Base-by-base conservation (phyloP, 2,329 filamentous ascomycete species). In the Pseudodiploospora longispora region DNA sequence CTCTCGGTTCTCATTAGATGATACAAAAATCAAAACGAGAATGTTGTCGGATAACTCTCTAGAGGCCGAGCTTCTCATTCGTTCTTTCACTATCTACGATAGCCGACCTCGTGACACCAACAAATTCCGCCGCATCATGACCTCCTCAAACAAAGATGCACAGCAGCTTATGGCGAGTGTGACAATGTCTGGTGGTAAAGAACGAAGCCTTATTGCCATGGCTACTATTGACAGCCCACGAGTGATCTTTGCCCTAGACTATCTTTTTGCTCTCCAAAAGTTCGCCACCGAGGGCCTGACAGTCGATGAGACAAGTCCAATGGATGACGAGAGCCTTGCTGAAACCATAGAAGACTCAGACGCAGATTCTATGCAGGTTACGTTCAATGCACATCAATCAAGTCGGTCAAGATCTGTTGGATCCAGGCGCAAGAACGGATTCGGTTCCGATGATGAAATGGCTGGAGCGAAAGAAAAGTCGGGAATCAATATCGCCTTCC, bases 101-200 rank as follows among this genome's bases (percentile, higher is more conserved):
- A 96, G 85, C 50, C 83, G 94, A n/a, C 82, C 81, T 4, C 78
- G 80, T 43, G 90, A 95, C 55, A 86, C 84, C 5, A 98, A 96
- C 70, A 96, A 95, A 60, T 99, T 94, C 74, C 82, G 89, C 41
- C 94, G 91, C 62, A 96, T 98, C 67, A 97, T 98, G 93, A 90
- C 90, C 2, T 83, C 95, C 44, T 89, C 90, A 58, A 97, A 96
- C 64, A 91, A 89, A 54, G 85, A 90, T 44, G 89, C 93, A 38
- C 90, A 97, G 62, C 94, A 99, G 56, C 90, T 98, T 58, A 98
- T 98, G 93, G 93, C 93, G 12, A 96, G 86, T 60, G 71, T 98
- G 4, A 94, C 90, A 0, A 94, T 98, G 65, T 89, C 90, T 1
- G 87, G 89, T 10, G 89, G 89, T 4, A 71, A 81, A 31, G 85